Evolutionary conservation across 208 protist genomes (phyloP), one percentile per base, ranked within the genome.

Genomic region (Vickermania spadyakhi): DNA sequence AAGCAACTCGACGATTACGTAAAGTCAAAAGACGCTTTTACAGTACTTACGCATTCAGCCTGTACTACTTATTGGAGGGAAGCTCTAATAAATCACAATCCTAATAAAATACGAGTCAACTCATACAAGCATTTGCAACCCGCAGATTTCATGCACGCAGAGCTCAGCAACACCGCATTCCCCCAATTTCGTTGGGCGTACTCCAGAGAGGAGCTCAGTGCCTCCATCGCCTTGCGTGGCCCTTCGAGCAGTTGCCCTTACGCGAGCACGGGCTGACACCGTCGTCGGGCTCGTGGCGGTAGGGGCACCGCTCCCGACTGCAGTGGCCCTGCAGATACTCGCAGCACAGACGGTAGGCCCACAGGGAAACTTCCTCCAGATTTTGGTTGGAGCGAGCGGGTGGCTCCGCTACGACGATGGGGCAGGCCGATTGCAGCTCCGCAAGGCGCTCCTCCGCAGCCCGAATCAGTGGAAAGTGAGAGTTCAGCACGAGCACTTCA

Each of bases 211-310:
- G n/a, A n/a, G n/a, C n/a, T n/a, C 11, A n/a, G 18, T 18, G 11
- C 36, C 18, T 45, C 81, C 86, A 89, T 0, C 86, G 86, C 22
- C 36, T 54, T 7, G 82, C 73, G 64, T 93, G 82, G 23, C 76
- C 80, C 13, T 62, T 58, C 14, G 54, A 68, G 70, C 81, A 93
- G 29, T 56, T 23, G 52, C 69, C 68, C 56, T 86, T 90, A 23
- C 68, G 68, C 14, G 80, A 93, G 64, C 86, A 90, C 3, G 83
- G 80, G 1, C 74, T 63, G 30, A 73, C 75, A 28, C 75, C 70
- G 61, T 89, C 81, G 51, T 88, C 83, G 0, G 55, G 18, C n/a
- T 88, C 81, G 60, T 93, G 86, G 52, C 75, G 81, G 45, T 79
- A 90, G 23, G 62, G 68, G 61, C 83, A 93, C 21, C 64, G 62